Base-by-base conservation (phyloP, 2,329 filamentous ascomycete species). In the Thelonectria rubi region DNA sequence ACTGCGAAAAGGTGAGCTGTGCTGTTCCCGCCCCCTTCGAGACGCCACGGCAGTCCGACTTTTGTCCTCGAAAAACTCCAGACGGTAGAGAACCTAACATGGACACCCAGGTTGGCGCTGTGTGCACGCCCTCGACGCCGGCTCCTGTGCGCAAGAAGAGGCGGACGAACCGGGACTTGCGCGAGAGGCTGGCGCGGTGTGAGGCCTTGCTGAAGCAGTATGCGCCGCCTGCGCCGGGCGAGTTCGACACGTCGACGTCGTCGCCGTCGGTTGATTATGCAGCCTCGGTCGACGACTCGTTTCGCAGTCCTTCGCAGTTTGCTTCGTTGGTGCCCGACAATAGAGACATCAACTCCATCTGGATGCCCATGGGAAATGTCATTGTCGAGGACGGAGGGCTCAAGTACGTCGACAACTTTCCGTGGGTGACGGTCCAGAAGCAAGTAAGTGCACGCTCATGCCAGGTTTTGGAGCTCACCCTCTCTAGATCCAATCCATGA, bases 121-220 rank as follows among this genome's bases (percentile, higher is more conserved):
- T 58, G 11, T 74, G 72, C 42, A 66, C 65, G 9, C 69, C 72
- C 17, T 73, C 70, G 32, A 65, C 58, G 8, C 72, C 72, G 18
- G 72, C 72, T 20, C 68, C 71, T 17, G 65, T 67, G 18, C 71
- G 71, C 24, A 73, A 72, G 56, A 71, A 72, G 17, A 67, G 69
- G 17, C 68, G 70, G 8, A 70, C 68, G 7, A 73, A 69, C 15
- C 66, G 73, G 40, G 72, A 74, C 15, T 52, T 74, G 0, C 56
- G 73, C n/a, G 70, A 70, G 51, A 63, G 70, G 18, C 56, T 72
- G 34, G 64, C 62, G 18, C 60, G 65, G 34, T 72, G 69, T 21
- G 70, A 72, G 48, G 66, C 64, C 39, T 34, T 71, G n/a, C 52
- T 72, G 1, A 64, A 64, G 53, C 68, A 72, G 37, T 49, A 59